A percentile compares a stretch with the other conserved stretches of the same genome.
Conservation (phyloP, 768 basidiomycete genomes). For the Macrolepiota fuliginosa region DNA sequence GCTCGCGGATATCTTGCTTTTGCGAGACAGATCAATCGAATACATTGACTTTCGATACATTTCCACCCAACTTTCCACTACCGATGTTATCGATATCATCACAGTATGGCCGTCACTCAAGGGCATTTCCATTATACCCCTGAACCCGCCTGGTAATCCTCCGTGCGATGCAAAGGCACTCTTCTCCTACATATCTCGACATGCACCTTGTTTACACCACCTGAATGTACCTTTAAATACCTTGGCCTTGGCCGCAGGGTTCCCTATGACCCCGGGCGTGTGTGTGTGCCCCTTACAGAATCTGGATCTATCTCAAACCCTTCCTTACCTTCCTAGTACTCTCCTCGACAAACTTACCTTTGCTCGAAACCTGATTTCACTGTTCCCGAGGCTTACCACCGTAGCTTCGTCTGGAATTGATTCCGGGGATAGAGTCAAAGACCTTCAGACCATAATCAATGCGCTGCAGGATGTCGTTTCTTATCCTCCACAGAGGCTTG, state of each 20-base stretch:
- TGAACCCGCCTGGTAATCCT: neutral
- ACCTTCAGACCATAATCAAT: neutral
- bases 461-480: neutral
- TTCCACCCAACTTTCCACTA: neutral
- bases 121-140: neutral
- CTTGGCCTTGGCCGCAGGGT: neutral
- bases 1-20: neutral
- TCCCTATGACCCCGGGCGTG: neutral
- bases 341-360: neutral
- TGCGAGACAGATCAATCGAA: neutral
- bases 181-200: neutral
- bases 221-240: neutral
- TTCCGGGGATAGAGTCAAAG: neutral
- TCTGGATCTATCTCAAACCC: neutral
- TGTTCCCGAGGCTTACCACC: conserved; percentile 1
- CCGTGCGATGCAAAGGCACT: neutral
- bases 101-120: conserved; percentile 1
- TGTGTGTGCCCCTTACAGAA: conserved; percentile 1
- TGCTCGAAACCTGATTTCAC: neutral
- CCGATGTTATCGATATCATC: neutral
- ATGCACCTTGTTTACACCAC: neutral
- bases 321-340: neutral
- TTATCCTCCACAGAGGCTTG: neutral
- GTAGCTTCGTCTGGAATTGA: neutral
- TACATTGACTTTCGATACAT: neutral